These are phyloP conservation scores for Chlorella sp. DNA, from an alignment of 139 green algal species.

Conservation along the genomic window DNA sequence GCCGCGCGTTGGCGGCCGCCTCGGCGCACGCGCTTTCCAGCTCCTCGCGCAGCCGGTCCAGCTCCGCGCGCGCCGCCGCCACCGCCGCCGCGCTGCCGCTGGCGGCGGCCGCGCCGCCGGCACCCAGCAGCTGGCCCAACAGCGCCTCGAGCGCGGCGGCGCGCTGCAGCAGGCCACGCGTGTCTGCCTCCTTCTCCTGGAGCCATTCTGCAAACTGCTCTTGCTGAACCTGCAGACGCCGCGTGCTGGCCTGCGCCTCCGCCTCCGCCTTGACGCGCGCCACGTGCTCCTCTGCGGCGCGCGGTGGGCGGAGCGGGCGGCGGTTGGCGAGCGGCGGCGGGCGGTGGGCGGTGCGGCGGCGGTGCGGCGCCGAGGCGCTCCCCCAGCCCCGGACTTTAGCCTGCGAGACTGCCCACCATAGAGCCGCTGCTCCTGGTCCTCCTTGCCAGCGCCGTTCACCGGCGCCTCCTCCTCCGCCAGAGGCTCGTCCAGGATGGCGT, in stretches of 20 bases:
- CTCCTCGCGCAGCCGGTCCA: conserved; percentile 41
- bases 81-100: too few species aligned
- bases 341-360: neutral
- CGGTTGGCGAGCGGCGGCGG: neutral
- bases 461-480: neutral
- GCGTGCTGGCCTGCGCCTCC: conserved; percentile 55
- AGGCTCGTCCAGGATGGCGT: conserved; percentile 8
- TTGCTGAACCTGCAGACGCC: conserved; percentile 70
- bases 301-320: neutral
- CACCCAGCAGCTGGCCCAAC: neutral
- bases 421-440: neutral
- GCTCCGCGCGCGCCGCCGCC: neutral
- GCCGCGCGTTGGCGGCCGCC: conserved; percentile 49
- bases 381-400: neutral
- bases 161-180: conserved; percentile 36
- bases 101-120: neutral
- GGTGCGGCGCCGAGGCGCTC: neutral
- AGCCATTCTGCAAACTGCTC: conserved; percentile 84
- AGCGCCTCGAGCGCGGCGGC: conserved; percentile 35
- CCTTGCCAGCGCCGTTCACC: neutral
- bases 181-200: conserved; percentile 54
- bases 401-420: neutral
- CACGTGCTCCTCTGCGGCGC: conserved; percentile 71
- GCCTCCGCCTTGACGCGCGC: conserved; percentile 71
- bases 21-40: conserved; percentile 45